Evolutionary conservation across 2,329 filamentous ascomycete genomes (phyloP).

Genomic region (Knoxdaviesia proteae): DNA sequence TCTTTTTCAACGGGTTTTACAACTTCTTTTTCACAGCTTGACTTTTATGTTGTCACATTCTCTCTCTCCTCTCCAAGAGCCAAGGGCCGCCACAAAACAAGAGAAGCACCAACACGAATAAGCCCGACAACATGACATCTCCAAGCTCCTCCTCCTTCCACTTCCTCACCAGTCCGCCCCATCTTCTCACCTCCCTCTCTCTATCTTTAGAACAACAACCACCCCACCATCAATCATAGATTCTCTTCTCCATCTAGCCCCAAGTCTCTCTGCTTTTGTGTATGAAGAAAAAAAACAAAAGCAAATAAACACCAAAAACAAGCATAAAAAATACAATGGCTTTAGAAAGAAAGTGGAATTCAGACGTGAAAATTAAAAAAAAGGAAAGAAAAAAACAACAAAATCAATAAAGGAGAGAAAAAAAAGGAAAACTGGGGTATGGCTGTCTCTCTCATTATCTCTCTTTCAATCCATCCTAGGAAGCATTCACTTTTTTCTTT

Average conservation of each 20-base stretch:
- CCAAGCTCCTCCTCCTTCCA: too few species aligned
- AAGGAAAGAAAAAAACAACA: neutral
- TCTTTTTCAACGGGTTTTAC: too few species aligned
- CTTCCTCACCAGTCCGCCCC: too few species aligned
- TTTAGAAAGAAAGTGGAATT: neutral
- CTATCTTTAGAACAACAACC: too few species aligned
- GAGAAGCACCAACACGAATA: neutral
- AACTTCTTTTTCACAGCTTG: neutral
- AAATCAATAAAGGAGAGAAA: neutral
- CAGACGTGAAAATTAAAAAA: neutral
- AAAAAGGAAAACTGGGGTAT: neutral
- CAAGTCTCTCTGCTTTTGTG: too few species aligned
- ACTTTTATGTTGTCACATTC: neutral
- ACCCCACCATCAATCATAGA: too few species aligned
- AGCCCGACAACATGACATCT: too few species aligned
- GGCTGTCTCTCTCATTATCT: too few species aligned
- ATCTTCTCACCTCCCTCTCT: too few species aligned
- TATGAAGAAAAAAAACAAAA: neutral
- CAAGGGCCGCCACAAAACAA: neutral
- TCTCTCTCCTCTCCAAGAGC: neutral
- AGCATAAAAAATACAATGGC: constrained; percentile 1
- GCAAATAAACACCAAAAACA: neutral
- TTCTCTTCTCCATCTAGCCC: too few species aligned
- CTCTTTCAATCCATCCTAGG: too few species aligned
- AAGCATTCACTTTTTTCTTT: too few species aligned